Evolutionary conservation across 2,329 filamentous ascomycete species (phyloP).

Genomic region (Hypoxylon sp.): DNA sequence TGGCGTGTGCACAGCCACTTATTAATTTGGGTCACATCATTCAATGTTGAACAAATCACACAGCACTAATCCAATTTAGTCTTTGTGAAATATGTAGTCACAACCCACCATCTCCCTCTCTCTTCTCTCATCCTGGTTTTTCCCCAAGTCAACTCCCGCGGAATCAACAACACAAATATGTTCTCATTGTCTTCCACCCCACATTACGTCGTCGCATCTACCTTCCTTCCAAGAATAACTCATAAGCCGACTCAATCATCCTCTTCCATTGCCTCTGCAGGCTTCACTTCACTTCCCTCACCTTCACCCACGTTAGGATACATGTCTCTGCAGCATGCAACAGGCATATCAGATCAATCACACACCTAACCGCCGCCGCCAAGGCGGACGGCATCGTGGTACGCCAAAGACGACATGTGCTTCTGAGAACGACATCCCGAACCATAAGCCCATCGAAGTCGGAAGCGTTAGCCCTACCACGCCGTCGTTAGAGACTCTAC

Average conservation of each 20-base stretch:
- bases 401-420: slow-evolving; percentile 66
- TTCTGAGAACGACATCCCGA: slow-evolving; percentile 67
- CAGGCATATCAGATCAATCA: slow-evolving; percentile 52
- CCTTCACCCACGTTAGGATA: slow-evolving; percentile 35
- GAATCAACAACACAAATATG: slow-evolving; percentile 47
- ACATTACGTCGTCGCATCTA: slow-evolving; percentile 41
- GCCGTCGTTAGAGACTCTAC: slow-evolving; percentile 58
- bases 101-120: slow-evolving; percentile 8
- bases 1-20: slow-evolving; percentile 15
- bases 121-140: slow-evolving; percentile 19
- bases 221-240: slow-evolving; percentile 11
- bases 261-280: slow-evolving; percentile 24
- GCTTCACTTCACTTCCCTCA: slow-evolving; percentile 25
- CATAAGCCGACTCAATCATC: slow-evolving; percentile 20
- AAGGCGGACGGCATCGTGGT: slow-evolving; percentile 56
- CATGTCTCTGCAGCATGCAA: slow-evolving; percentile 54
- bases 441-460: slow-evolving; percentile 51
- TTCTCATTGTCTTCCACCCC: slow-evolving; percentile 39
- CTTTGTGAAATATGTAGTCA: neutral
- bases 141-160: slow-evolving; percentile 33
- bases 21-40: slow-evolving; percentile 8
- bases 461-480: slow-evolving; percentile 57
- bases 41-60: slow-evolving; percentile 17
- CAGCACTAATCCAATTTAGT: slow-evolving; percentile 2
- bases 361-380: slow-evolving; percentile 58